phyloP scores from a whole-genome alignment of 305 asterid species.

The Andrographis paniculata region DNA sequence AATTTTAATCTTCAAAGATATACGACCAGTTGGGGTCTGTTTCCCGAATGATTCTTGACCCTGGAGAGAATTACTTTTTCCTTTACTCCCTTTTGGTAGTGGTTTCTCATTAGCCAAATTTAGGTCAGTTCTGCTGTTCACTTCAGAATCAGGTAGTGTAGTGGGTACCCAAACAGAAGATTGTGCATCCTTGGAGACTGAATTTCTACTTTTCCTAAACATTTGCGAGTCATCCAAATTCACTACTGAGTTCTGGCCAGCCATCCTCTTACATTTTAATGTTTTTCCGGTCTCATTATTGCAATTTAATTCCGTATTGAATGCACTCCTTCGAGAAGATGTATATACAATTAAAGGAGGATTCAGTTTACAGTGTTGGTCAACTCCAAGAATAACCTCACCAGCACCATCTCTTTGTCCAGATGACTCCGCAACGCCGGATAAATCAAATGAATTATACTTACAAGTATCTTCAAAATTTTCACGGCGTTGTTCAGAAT shows the following conservation, averaged over 20 bases:
- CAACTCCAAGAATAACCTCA: conserved; percentile 22
- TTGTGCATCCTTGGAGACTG: conserved; percentile 28
- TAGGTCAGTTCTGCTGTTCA: conserved; percentile 13
- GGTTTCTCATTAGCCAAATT: conserved; percentile 25
- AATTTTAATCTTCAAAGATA: conserved; percentile 64
- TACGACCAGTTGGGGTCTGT: conserved; percentile 40
- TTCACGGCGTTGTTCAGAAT: not conserved
- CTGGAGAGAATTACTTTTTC: conserved; percentile 28
- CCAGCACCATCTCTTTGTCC: conserved; percentile 23
- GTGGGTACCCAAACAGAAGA: conserved; percentile 34
- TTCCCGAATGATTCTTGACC: conserved; percentile 33
- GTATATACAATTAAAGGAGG: conserved; percentile 28
- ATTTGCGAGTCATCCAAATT: conserved; percentile 41
- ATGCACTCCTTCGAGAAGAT: conserved; percentile 29
- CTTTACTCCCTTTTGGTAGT: conserved; percentile 29
- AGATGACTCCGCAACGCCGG: conserved; percentile 15
- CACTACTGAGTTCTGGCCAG: conserved; percentile 25
- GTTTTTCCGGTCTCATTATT: conserved; percentile 24
- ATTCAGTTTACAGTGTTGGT: conserved; percentile 19
- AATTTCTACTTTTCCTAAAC: conserved; percentile 57
- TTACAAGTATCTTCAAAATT: not conserved
- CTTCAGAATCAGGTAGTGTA: conserved; percentile 31
- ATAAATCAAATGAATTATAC: not conserved
- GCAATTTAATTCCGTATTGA: conserved; percentile 19
- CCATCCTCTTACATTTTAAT: conserved; percentile 27